phyloP scores from a whole-genome alignment of 352 stramenopile genomes.

The Blastocystis sp. region DNA sequence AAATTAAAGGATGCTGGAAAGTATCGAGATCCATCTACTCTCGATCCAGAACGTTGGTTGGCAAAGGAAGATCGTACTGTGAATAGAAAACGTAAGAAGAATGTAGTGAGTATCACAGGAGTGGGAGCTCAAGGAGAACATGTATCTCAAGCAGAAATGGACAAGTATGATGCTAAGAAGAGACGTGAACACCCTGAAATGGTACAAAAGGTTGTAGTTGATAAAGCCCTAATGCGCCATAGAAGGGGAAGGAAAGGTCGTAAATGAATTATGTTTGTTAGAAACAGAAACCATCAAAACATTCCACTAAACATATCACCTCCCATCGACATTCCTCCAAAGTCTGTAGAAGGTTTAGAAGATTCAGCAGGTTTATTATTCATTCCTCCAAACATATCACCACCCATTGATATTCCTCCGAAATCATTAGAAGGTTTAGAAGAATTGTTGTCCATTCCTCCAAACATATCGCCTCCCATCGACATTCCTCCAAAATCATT shows the following conservation, averaged over 20 bases:
- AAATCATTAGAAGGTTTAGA: background rate
- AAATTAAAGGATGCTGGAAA: slow-evolving; percentile 23
- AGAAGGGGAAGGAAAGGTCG: slow-evolving; percentile 26
- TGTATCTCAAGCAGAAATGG: slow-evolving; percentile 47
- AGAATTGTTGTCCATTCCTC: slow-evolving; percentile 4
- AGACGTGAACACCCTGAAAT: background rate
- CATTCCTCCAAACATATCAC: slow-evolving; percentile 51
- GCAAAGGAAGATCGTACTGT: slow-evolving; percentile 26
- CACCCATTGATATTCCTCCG: background rate
- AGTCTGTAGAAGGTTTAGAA: background rate
- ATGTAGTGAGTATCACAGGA: slow-evolving; percentile 15
- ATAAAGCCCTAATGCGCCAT: slow-evolving; percentile 14
- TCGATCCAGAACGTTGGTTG: slow-evolving; percentile 55
- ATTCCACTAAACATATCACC: slow-evolving; percentile 57
- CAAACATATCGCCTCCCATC: slow-evolving; percentile 56
- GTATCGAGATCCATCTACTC: slow-evolving; percentile 1
- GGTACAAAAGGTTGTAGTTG: slow-evolving; percentile 32
- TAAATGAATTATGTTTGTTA: slow-evolving; percentile 9
- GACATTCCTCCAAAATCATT: background rate
- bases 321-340: slow-evolving; percentile 17
- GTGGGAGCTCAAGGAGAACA: slow-evolving; percentile 52
- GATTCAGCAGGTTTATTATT: background rate
- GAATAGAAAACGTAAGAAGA: slow-evolving; percentile 26
- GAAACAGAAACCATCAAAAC: slow-evolving; percentile 2
- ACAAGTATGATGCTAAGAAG: slow-evolving; percentile 57